These are phyloP conservation scores for Inosperma sp. DNA, from an alignment of 768 basidiomycete genomes.

Conservation along the genomic window DNA sequence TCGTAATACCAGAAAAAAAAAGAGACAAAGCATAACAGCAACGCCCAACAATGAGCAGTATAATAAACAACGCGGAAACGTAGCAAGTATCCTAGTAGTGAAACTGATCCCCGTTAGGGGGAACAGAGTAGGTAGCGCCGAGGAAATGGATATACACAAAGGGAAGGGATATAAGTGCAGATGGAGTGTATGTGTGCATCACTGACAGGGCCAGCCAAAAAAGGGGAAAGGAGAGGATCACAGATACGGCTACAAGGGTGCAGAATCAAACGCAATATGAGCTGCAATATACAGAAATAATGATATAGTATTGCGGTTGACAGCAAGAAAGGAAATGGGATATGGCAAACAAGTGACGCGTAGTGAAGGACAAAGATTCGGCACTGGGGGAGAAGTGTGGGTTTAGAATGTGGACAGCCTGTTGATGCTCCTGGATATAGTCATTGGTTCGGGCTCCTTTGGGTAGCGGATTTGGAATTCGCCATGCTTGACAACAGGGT, in stretches of 20 bases:
- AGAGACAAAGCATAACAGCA: no score
- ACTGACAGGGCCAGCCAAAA: conserved; percentile 17
- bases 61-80: no score
- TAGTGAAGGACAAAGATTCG: conserved; percentile 14
- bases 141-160: conserved; percentile 15
- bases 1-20: no score
- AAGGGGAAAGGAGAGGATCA: conserved; percentile 16
- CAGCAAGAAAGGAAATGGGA: conserved; percentile 19
- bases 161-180: conserved; percentile 15
- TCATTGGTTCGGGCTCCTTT: conserved; percentile 42
- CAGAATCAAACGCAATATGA: conserved; percentile 22
- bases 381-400: not conserved
- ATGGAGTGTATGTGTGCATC: no score
- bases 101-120: conserved; percentile 20
- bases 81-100: no score
- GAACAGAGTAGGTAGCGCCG: not conserved
- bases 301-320: conserved; percentile 35
- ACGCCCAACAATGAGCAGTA: no score
- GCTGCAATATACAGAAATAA: conserved; percentile 50
- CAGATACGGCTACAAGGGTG: conserved; percentile 30
- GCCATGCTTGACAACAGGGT: conserved; percentile 61
- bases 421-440: conserved; percentile 43
- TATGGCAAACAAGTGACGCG: conserved; percentile 14
- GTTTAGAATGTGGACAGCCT: conserved; percentile 58
- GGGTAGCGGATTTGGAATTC: conserved; percentile 67